Evolutionary conservation across 2,329 filamentous ascomycete genomes (phyloP).

Genomic region (Clathrospora elynae): DNA sequence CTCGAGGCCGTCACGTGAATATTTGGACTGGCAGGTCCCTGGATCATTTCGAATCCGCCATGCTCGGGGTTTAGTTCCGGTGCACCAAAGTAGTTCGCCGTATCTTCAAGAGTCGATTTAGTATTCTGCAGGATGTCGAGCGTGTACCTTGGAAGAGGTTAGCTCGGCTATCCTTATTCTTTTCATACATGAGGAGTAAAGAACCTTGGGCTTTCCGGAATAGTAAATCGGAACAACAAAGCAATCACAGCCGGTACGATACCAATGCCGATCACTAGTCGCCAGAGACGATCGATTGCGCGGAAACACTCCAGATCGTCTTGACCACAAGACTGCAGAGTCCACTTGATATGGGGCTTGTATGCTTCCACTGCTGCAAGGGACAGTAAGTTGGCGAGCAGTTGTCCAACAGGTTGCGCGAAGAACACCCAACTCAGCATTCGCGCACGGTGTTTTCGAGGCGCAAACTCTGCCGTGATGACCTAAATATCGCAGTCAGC

Average conservation of each 20-base stretch:
- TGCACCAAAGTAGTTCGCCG: constrained; percentile 39
- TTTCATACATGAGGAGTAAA: too few species aligned
- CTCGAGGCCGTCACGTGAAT: constrained; percentile 11
- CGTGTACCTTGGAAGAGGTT: too few species aligned
- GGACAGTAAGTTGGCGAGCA: constrained; percentile 40
- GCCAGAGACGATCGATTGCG: constrained; percentile 49
- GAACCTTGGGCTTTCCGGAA: constrained; percentile 50
- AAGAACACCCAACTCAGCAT: constrained; percentile 52
- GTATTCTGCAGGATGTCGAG: constrained; percentile 48
- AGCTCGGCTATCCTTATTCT: too few species aligned
- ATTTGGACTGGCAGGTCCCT: constrained; percentile 12
- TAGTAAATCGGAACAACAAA: constrained; percentile 47
- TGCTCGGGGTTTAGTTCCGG: constrained; percentile 32
- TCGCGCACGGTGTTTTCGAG: constrained; percentile 44
- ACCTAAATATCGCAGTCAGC: constrained; percentile 16
- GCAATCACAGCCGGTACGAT: constrained; percentile 42
- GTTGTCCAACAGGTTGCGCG: constrained; percentile 51
- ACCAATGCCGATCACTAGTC: constrained; percentile 49
- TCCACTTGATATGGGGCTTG: constrained; percentile 29
- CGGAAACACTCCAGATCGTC: constrained; percentile 34
- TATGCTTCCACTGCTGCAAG: constrained; percentile 36
- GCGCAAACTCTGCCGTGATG: constrained; percentile 50
- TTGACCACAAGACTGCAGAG: constrained; percentile 15
- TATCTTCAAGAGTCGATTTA: constrained; percentile 41
- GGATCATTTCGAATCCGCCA: constrained; percentile 38